Conservation (phyloP, 2,329 filamentous ascomycete species). For the Scopulariopsis brevicaulis region DNA sequence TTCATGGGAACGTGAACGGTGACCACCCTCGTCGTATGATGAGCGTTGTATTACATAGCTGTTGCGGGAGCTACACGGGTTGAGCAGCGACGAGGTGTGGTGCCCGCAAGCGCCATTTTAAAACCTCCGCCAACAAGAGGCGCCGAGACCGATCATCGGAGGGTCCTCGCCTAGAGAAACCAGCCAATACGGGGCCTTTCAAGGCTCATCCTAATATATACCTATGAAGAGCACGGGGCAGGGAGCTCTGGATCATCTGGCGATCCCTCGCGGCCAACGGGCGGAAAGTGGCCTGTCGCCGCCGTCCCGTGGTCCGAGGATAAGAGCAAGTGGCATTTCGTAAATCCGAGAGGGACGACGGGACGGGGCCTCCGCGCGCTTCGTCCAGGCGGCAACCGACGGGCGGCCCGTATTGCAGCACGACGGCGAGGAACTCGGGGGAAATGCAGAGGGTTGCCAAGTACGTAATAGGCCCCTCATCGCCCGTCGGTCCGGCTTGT, state of each 20-base stretch:
- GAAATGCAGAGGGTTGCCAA: not conserved
- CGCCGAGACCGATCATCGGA: not conserved
- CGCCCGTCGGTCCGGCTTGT: not conserved
- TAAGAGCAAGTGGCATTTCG: not conserved
- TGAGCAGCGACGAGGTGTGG: not conserved
- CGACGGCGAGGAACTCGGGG: not conserved
- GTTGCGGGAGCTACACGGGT: not conserved
- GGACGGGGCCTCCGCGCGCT: not conserved
- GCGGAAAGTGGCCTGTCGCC: not conserved
- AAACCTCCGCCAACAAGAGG: not conserved
- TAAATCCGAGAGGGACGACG: not conserved
- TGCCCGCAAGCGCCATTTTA: not conserved
- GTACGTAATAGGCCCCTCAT: not conserved
- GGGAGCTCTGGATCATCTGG: not conserved
- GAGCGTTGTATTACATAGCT: not conserved
- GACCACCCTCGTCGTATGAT: not conserved
- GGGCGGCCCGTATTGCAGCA: not conserved
- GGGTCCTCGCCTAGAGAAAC: not conserved
- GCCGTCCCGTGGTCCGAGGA: conserved; percentile 4
- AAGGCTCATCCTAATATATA: no score
- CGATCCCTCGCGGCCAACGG: not conserved
- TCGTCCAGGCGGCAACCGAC: not conserved
- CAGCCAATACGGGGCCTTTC: no score
- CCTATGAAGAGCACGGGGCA: no score
- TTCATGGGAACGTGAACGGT: no score